Evolutionary conservation across 345 rosid genomes (phyloP), one percentile per base, ranked within the genome.

Genomic region (Salix koriyanagi): DNA sequence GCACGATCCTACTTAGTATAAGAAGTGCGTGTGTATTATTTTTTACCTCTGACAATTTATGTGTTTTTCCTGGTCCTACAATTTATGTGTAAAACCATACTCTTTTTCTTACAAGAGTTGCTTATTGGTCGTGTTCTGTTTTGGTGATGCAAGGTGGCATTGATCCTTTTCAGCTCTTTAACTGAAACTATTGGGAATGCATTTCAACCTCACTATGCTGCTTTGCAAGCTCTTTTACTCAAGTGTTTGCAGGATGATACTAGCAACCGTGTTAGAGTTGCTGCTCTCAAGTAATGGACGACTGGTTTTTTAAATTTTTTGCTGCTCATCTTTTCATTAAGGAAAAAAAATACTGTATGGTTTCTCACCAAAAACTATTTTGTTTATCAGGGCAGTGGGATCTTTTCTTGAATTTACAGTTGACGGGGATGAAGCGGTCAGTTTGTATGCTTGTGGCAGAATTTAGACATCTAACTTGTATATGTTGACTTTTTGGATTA

Each of bases 101-200:
- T 30, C 32, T 30, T 30, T 30, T 30, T 30, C 0, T 30, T 30
- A 30, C 32, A 67, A 41, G 54, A 67, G 75, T 80, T 23, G 73
- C 58, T 30, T 15, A 25, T 66, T 75, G 15, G 42, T 28, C 50
- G 41, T 50, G n/a, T 76, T 75, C 75, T 68, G 54, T 75, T 78
- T 77, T 82, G 69, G 77, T 79, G 76, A 77, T 71, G 75, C 70
- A 80, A 96, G 99, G 99, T 94, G 72, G 95, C 95, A 34, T 85
- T 96, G 86, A 92, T 96, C 80, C 97, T 96, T 77, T 96, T 96
- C 88, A 96, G 99, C 84, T 96, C 98, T 66, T 85, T 96, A 86
- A 92, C 98, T 15, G 99, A 96, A 88, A 96, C 97, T 15, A 90
- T 96, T 21, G 99, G 99, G 82, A 89, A 81, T 79, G 82, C 97